Conservation (phyloP, 2,329 filamentous ascomycete genomes). For the Neophaeococcomyces aloes region DNA sequence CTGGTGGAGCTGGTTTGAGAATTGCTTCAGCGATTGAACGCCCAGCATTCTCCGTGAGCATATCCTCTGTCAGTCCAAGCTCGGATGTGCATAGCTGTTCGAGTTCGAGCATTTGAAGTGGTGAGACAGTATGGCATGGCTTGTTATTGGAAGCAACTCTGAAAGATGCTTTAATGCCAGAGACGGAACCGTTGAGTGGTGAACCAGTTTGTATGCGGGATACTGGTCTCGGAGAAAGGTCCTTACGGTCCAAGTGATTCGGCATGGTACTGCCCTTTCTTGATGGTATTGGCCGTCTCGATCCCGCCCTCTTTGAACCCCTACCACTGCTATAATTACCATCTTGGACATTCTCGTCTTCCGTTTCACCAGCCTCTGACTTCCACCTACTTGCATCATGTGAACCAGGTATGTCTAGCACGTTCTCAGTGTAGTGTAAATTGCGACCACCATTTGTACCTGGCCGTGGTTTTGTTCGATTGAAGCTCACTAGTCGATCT, state of each 20-base stretch:
- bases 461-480: constrained; percentile 50
- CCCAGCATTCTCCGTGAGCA: constrained; percentile 86
- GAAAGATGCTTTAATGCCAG: constrained; percentile 29
- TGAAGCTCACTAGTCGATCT: constrained; percentile 82
- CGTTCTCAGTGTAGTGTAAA: constrained; percentile 81
- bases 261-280: constrained; percentile 35
- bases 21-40: constrained; percentile 80
- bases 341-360: constrained; percentile 28
- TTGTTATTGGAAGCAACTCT: constrained; percentile 45
- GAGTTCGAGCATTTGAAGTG: constrained; percentile 80
- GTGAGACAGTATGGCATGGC: constrained; percentile 48
- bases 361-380: constrained; percentile 59
- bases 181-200: constrained; percentile 29
- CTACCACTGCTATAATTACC: constrained; percentile 37
- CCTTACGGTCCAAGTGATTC: constrained; percentile 26
- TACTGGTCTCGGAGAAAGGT: constrained; percentile 18
- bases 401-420: constrained; percentile 53
- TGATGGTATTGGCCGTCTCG: constrained; percentile 29
- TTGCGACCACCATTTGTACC: constrained; percentile 78
- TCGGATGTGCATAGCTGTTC: constrained; percentile 86
- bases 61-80: constrained; percentile 73
- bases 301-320: constrained; percentile 34
- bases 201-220: constrained; percentile 28
- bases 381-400: constrained; percentile 46
- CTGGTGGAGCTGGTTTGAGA: constrained; percentile 51